Percentiles rank a stretch among this genome's conserved stretches.
Conservation (phyloP, 495 filamentous ascomycete genomes). For the Oidiodendron maius region DNA sequence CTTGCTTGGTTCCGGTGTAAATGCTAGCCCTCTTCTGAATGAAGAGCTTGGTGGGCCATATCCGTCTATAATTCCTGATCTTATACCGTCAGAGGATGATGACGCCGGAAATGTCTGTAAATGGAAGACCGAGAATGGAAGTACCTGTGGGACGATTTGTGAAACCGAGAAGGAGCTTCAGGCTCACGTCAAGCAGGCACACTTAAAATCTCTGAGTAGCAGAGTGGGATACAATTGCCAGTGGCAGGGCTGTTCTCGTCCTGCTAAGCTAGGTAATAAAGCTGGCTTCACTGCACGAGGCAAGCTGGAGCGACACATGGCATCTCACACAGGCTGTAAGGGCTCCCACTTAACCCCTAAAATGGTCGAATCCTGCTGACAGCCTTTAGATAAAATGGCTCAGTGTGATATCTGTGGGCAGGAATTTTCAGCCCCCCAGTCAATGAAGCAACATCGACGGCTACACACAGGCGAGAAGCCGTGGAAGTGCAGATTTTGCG, state of each 20-base stretch:
- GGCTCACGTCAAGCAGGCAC: conserved; percentile 32
- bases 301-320: conserved; percentile 58
- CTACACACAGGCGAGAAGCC: conserved; percentile 60
- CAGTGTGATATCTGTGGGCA: conserved; percentile 46
- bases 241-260: conserved; percentile 41
- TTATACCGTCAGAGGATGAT: conserved; percentile 3
- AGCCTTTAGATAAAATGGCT: conserved; percentile 48
- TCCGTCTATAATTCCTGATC: not conserved
- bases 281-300: conserved; percentile 44
- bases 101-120: conserved; percentile 21
- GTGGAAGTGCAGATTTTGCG: conserved; percentile 44
- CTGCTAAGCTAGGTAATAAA: conserved; percentile 24
- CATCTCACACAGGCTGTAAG: conserved; percentile 58
- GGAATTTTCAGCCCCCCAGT: conserved; percentile 52
- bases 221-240: conserved; percentile 36
- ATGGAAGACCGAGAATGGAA: conserved; percentile 23
- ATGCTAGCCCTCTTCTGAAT: not conserved
- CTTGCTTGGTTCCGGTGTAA: not conserved
- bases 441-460: conserved; percentile 53
- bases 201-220: conserved; percentile 32
- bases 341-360: conserved; percentile 1
- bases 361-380: conserved; percentile 7
- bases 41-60: not conserved
- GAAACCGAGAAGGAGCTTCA: conserved; percentile 26
- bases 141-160: conserved; percentile 10